Percentiles rank a stretch among this genome's conserved stretches.
Conservation (phyloP, 345 rosid species). For the Bruguiera gymnorhiza region DNA sequence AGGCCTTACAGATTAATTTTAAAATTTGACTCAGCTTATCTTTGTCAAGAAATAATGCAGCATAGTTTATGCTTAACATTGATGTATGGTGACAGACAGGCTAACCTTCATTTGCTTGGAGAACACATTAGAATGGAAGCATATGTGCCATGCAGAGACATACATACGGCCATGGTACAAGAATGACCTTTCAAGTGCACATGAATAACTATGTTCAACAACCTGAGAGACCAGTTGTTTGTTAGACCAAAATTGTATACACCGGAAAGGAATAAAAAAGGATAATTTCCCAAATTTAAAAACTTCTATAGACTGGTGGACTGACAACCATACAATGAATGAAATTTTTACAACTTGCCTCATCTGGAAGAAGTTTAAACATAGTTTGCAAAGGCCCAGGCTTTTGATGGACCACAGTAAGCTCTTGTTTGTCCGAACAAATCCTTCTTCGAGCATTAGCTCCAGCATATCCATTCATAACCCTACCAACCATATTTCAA, state of each 20-base stretch:
- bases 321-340: constrained; percentile 11
- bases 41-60: background rate
- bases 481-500: constrained; percentile 34
- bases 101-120: constrained; percentile 99
- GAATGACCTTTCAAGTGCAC: constrained; percentile 97
- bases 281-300: background rate
- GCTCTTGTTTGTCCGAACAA: constrained; percentile 70
- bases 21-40: background rate
- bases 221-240: constrained; percentile 44
- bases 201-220: constrained; percentile 85
- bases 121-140: constrained; percentile 97
- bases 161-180: constrained; percentile 98
- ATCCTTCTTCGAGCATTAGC: constrained; percentile 65
- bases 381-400: constrained; percentile 96
- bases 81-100: constrained; percentile 9
- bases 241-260: constrained; percentile 19
- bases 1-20: background rate
- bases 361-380: constrained; percentile 83
- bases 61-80: background rate
- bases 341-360: constrained; percentile 43
- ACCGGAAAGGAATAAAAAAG: background rate
- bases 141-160: constrained; percentile 97
- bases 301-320: background rate
- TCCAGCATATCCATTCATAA: constrained; percentile 67
- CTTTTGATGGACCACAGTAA: constrained; percentile 91